Evolutionary conservation across 768 basidiomycete genomes (phyloP).

Genomic region (Leccinum barrowsii): DNA sequence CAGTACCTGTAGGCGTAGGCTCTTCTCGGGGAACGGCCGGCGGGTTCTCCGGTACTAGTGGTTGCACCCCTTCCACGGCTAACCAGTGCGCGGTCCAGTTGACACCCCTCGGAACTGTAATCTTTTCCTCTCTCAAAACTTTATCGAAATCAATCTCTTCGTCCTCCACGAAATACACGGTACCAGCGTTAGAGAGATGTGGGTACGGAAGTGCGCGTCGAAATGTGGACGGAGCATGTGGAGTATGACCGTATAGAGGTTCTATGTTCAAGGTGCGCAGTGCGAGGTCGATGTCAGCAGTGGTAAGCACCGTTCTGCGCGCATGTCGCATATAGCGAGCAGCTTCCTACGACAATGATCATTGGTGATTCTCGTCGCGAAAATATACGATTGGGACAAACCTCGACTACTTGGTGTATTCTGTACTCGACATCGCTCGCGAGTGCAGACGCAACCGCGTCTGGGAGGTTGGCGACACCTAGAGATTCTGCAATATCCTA

Average conservation of each 20-base stretch:
- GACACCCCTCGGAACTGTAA: slow-evolving; percentile 74
- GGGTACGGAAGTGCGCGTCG: slow-evolving; percentile 47
- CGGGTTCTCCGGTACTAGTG: slow-evolving; percentile 93
- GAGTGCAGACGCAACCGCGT: slow-evolving; percentile 75
- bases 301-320: slow-evolving; percentile 83
- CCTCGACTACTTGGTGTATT: slow-evolving; percentile 92
- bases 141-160: slow-evolving; percentile 97
- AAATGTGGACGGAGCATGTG: slow-evolving; percentile 32
- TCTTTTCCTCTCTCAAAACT: slow-evolving; percentile 82
- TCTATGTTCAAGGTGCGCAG: slow-evolving; percentile 94
- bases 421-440: slow-evolving; percentile 98
- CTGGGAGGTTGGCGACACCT: slow-evolving; percentile 69
- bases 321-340: slow-evolving; percentile 96
- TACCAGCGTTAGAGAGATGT: slow-evolving; percentile 46
- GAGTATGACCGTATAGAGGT: slow-evolving; percentile 72
- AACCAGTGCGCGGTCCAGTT: slow-evolving; percentile 97
- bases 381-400: slow-evolving; percentile 29
- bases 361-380: neutral
- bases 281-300: slow-evolving; percentile 90
- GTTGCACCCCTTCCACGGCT: slow-evolving; percentile 96
- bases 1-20: slow-evolving; percentile 28
- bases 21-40: slow-evolving; percentile 69
- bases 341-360: slow-evolving; percentile 56
- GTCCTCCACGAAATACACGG: slow-evolving; percentile 92
- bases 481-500: slow-evolving; percentile 92